Percentiles rank a stretch among this genome's conserved stretches.
Conservation (phyloP, 495 filamentous ascomycete genomes). For the Xylaria acuta region DNA sequence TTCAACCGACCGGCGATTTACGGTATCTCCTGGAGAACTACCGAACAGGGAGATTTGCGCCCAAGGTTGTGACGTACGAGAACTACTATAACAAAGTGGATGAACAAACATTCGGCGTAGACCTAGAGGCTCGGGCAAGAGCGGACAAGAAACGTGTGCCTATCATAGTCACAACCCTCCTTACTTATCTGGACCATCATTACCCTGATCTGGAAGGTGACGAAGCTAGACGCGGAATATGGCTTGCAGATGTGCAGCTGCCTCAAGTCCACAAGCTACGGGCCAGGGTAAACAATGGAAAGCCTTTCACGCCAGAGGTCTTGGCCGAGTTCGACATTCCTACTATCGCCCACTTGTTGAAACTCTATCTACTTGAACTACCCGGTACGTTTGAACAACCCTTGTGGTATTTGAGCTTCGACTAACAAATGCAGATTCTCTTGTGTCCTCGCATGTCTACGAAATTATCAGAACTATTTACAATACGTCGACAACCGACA, state of each 20-base stretch:
- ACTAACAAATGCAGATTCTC: conserved; percentile 69
- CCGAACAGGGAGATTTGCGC: conserved; percentile 88
- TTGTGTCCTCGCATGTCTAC: conserved; percentile 98
- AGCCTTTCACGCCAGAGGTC: conserved; percentile 74
- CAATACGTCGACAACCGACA: conserved; percentile 77
- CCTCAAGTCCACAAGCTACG: conserved; percentile 85
- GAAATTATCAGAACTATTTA: conserved; percentile 99
- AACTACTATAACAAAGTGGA: conserved; percentile 99
- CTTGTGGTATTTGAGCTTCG: conserved; percentile 1
- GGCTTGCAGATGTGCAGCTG: conserved; percentile 91
- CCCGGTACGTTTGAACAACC: conserved; percentile 67
- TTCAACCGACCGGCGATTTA: conserved; percentile 89
- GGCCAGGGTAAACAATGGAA: conserved; percentile 84
- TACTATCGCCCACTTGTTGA: conserved; percentile 90
- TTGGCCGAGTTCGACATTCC: conserved; percentile 89
- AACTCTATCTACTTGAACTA: conserved; percentile 94
- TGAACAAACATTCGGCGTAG: conserved; percentile 97
- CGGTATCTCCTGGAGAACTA: conserved; percentile 98
- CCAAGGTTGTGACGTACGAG: conserved; percentile 92
- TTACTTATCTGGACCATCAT: conserved; percentile 93
- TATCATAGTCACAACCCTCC: conserved; percentile 86
- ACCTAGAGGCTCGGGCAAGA: conserved; percentile 90
- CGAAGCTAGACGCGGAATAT: conserved; percentile 89
- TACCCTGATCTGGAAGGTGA: conserved; percentile 98
- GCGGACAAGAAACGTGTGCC: conserved; percentile 96